Percentiles rank a stretch among this genome's conserved stretches.
These are phyloP conservation scores for Phoma sp. DNA, from an alignment of 2,329 filamentous ascomycete species.

Conservation along the genomic window DNA sequence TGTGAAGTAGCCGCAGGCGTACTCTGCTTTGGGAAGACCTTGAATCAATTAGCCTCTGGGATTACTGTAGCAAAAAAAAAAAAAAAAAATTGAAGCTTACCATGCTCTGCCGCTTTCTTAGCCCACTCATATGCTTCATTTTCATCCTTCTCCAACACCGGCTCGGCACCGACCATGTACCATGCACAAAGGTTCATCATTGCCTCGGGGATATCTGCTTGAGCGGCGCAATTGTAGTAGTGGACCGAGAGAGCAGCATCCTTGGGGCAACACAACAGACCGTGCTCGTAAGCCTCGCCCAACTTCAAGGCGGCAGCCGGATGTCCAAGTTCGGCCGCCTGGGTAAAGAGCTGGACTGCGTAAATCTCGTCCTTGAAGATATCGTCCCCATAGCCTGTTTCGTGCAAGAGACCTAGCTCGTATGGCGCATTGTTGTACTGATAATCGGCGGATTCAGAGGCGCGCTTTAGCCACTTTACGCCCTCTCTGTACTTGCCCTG, in stretches of 20 bases:
- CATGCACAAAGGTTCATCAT: constrained; percentile 99
- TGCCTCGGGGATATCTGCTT: constrained; percentile 80
- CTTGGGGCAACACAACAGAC: constrained; percentile 82
- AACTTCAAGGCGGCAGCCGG: constrained; percentile 84
- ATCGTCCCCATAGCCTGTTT: constrained; percentile 92
- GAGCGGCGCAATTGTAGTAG: constrained; percentile 94
- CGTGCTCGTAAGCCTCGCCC: constrained; percentile 97
- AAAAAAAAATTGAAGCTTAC: no score
- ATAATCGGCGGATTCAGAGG: constrained; percentile 83
- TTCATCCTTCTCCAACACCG: constrained; percentile 92
- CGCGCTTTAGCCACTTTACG: constrained; percentile 94
- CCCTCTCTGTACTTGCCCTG: constrained; percentile 88
- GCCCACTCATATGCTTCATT: constrained; percentile 98
- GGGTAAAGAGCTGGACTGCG: constrained; percentile 91
- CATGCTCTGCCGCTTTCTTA: constrained; percentile 80
- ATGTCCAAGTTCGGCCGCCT: constrained; percentile 91
- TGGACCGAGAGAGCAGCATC: constrained; percentile 95
- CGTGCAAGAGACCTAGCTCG: constrained; percentile 86
- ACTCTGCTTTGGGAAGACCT: constrained; percentile 79
- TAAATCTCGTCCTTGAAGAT: constrained; percentile 91
- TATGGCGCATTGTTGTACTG: constrained; percentile 96
- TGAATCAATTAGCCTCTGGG: no score
- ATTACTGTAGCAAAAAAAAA: no score
- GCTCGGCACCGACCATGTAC: constrained; percentile 96
- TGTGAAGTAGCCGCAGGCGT: constrained; percentile 95